Evolutionary conservation across 768 basidiomycete genomes (phyloP).

Genomic region (Galerina marginata): DNA sequence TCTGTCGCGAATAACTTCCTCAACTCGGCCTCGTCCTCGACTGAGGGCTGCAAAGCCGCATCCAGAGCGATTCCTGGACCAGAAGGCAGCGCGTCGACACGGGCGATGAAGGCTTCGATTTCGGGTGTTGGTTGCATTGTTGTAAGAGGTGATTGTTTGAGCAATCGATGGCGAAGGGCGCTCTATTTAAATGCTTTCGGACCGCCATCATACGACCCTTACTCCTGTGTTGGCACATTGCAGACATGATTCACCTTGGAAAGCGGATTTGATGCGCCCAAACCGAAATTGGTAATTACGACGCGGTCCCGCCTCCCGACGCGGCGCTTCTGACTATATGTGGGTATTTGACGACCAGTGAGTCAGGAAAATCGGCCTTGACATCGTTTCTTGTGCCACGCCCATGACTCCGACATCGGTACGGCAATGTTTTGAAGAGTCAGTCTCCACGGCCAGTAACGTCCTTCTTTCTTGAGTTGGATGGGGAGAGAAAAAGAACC

Average conservation of each 20-base stretch:
- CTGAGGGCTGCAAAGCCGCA: constrained; percentile 52
- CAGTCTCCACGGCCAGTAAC: too few relatives aligned
- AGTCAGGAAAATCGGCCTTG: background rate
- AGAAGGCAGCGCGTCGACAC: constrained; percentile 24
- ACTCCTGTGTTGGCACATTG: background rate
- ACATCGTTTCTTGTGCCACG: too few relatives aligned
- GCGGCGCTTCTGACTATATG: background rate
- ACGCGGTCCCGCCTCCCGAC: background rate
- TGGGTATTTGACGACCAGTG: background rate
- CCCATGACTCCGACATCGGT: too few relatives aligned
- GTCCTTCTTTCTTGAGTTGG: too few relatives aligned
- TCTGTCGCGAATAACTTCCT: constrained; percentile 63
- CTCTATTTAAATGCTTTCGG: constrained; percentile 7
- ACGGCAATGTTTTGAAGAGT: too few relatives aligned
- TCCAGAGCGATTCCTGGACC: constrained; percentile 44
- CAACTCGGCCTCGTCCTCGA: constrained; percentile 61
- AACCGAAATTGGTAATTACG: background rate
- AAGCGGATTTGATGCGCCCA: constrained; percentile 7
- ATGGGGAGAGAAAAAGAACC: too few relatives aligned
- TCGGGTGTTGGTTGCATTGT: constrained; percentile 27
- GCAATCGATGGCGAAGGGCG: background rate
- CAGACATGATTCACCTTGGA: background rate
- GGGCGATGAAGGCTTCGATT: constrained; percentile 27
- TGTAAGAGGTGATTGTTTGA: background rate
- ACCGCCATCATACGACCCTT: background rate